Conservation (phyloP, 129 eudicot genomes). For the Tagetes patula region DNA sequence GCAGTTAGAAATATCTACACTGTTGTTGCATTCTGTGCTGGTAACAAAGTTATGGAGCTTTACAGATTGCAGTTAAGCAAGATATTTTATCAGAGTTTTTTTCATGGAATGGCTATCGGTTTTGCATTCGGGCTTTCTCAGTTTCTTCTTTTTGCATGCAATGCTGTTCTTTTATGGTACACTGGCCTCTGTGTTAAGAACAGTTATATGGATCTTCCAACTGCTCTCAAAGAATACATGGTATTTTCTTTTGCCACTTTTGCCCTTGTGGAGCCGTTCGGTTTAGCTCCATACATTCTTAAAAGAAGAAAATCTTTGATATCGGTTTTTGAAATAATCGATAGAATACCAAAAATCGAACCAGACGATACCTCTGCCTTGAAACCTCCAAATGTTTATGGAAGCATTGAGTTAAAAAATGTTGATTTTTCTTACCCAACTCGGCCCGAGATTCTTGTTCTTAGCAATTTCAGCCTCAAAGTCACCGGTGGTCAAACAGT, state of each 20-base stretch:
- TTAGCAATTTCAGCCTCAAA: slow-evolving; percentile 87
- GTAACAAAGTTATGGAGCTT: slow-evolving; percentile 95
- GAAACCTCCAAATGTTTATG: slow-evolving; percentile 94
- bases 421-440: slow-evolving; percentile 89
- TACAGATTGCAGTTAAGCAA: slow-evolving; percentile 65
- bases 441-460: slow-evolving; percentile 80
- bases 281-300: slow-evolving; percentile 93
- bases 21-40: slow-evolving; percentile 92
- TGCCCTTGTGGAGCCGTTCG: slow-evolving; percentile 97
- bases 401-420: slow-evolving; percentile 83
- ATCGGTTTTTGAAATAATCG: slow-evolving; percentile 90
- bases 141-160: slow-evolving; percentile 94
- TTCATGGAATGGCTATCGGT: slow-evolving; percentile 91
- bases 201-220: slow-evolving; percentile 48
- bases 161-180: slow-evolving; percentile 92
- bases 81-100: slow-evolving; percentile 79
- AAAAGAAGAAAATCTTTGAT: slow-evolving; percentile 84
- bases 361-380: slow-evolving; percentile 82
- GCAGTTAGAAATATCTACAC: slow-evolving; percentile 93
- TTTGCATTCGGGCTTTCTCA: slow-evolving; percentile 90
- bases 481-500: slow-evolving; percentile 95
- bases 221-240: slow-evolving; percentile 95
- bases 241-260: slow-evolving; percentile 96
- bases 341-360: slow-evolving; percentile 79
- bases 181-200: slow-evolving; percentile 74